Evolutionary conservation across 306 rosid species (phyloP), one percentile per base, ranked within the genome.

Genomic region (Lablab purpureus): DNA sequence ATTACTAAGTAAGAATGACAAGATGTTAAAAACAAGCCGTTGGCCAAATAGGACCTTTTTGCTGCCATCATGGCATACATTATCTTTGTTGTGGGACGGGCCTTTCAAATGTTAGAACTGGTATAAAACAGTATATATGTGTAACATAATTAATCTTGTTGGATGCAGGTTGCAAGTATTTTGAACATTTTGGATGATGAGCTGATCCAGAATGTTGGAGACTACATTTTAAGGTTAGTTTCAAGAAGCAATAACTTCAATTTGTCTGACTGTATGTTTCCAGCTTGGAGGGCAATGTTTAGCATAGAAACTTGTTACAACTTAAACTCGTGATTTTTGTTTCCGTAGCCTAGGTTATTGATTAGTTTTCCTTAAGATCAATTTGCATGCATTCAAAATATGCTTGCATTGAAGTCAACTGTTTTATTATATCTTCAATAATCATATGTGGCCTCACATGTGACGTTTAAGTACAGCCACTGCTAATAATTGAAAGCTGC

Each of bases 131-230:
- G 17, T 34, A 18, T 83, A 49, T 74, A 34, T 58, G 17, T 27
- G n/a, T 71, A 74, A 80, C 82, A 63, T 25, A 11, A 8, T 47
- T 19, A 64, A 78, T 85, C 72, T 84, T 65, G 55, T 73, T 62
- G 67, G 83, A 63, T 43, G 34, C 91, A 92, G 99, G 97, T 87
- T 74, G 97, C 97, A 54, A 94, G 99, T 85, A 75, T 94, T 81
- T 75, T 94, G 90, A 94, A 92, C 85, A 88, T 92, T 82, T 87
- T 94, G 90, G 92, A 94, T 80, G 87, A 87, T 62, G 92, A 92
- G 43, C 87, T 94, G 80, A 81, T 88, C 82, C 87, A 74, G 63
- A 91, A 89, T 84, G 95, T 88, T 76, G 97, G 97, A 80, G 88
- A 84, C 77, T 94, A 83, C 89, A 91, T 94, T 51, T 43, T 80